Conservation (phyloP, 1,139 yeast genomes). For the Lodderomyces pseudojiufengensis region DNA sequence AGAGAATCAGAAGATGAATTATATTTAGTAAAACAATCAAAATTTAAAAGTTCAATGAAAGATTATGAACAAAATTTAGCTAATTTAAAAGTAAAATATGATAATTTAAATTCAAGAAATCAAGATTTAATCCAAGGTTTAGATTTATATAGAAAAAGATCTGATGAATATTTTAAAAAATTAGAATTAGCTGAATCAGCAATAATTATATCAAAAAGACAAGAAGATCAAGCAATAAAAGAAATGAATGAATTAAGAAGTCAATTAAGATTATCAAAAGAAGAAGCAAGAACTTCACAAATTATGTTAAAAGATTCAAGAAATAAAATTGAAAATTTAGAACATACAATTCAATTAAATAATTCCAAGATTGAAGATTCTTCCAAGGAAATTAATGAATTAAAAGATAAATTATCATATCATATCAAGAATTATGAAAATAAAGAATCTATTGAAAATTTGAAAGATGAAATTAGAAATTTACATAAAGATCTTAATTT, state of each 20-base stretch:
- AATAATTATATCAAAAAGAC: constrained; percentile 56
- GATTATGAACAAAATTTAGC: constrained; percentile 44
- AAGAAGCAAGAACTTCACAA: constrained; percentile 60
- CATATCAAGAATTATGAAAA: constrained; percentile 48
- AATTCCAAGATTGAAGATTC: constrained; percentile 52
- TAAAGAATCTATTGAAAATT: constrained; percentile 39
- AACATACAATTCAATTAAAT: constrained; percentile 57
- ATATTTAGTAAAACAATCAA: constrained; percentile 35
- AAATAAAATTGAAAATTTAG: constrained; percentile 50
- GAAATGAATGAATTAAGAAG: constrained; percentile 57
- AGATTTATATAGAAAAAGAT: constrained; percentile 63
- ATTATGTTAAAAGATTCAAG: constrained; percentile 54
- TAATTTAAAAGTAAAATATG: constrained; percentile 47
- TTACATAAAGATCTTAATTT: constrained; percentile 56
- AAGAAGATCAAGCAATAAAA: constrained; percentile 52
- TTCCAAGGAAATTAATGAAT: constrained; percentile 35
- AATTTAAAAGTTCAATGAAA: constrained; percentile 33
- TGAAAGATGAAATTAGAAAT: constrained; percentile 54
- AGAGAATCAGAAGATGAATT: constrained; percentile 47
- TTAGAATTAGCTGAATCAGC: constrained; percentile 80
- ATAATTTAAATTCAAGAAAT: constrained; percentile 49
- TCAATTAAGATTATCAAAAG: constrained; percentile 51
- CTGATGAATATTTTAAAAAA: constrained; percentile 72
- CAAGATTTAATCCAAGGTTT: constrained; percentile 51
- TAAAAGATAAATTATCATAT: constrained; percentile 53